These are phyloP conservation scores for Rhizoclosmatium globosum DNA, from an alignment of 192 early-diverging fungal genomes.

Conservation along the genomic window DNA sequence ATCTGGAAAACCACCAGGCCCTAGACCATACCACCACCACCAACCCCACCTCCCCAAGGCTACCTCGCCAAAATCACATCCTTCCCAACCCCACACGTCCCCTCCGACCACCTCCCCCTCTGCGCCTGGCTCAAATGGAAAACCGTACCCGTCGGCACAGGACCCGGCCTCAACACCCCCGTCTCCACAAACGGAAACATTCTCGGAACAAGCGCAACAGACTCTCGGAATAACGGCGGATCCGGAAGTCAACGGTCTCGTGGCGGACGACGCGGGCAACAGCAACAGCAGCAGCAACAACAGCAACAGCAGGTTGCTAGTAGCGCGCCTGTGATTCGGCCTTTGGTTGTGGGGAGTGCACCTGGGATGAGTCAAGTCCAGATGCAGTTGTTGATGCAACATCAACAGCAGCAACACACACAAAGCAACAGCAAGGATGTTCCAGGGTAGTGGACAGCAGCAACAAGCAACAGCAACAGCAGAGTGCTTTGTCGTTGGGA, in stretches of 20 bases:
- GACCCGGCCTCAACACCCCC: background rate
- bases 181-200: background rate
- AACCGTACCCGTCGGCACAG: slow-evolving; percentile 37
- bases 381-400: slow-evolving; percentile 30
- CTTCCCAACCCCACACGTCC: slow-evolving; percentile 32
- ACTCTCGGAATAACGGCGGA: background rate
- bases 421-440: slow-evolving; percentile 2
- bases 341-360: background rate
- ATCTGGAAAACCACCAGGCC: background rate
- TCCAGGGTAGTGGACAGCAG: background rate
- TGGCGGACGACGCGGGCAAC: slow-evolving; percentile 5
- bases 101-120: slow-evolving; percentile 31
- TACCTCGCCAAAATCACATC: slow-evolving; percentile 27
- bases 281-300: slow-evolving; percentile 12
- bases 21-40: slow-evolving; percentile 34
- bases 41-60: slow-evolving; percentile 29
- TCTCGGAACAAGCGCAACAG: background rate
- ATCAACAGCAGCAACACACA: slow-evolving; percentile 33
- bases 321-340: slow-evolving; percentile 9
- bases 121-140: slow-evolving; percentile 42
- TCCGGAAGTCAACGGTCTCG: background rate
- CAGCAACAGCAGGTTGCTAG: slow-evolving; percentile 5
- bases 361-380: slow-evolving; percentile 1
- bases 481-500: slow-evolving; percentile 25
- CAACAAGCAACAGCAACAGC: background rate